Evolutionary conservation across 2,329 filamentous ascomycete genomes (phyloP), one percentile per base, ranked within the genome.

Genomic region (Helminthosporium solani): DNA sequence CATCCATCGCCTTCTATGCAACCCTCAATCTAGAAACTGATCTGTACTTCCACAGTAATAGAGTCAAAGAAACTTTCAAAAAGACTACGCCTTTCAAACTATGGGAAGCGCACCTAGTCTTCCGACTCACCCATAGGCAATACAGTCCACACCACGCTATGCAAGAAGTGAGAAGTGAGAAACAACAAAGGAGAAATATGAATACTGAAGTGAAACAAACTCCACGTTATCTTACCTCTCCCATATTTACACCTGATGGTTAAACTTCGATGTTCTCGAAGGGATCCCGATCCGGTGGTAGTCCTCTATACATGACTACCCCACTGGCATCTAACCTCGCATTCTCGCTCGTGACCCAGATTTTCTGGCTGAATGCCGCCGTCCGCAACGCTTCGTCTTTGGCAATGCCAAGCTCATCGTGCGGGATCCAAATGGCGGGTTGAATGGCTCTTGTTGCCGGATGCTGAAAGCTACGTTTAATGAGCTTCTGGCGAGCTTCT

Each of bases 291-390:
- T 96, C 90, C 0, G 91, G 91, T 14, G 91, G 91, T 50, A 90
- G 88, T 52, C 83, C 83, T 53, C 87, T 86, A 69, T 94, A 96
- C 30, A 95, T 82, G 4, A 95, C 90, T 15, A 87, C 83, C 23
- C 83, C 83, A 68, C 90, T 90, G 45, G 84, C 87, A 73, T 96
- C 90, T 57, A 97, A 75, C 8, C 89, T 88, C 16, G 92, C 90
- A 47, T 90, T 90, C 67, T 95, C 87, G 68, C 96, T 96, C 60
- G 88, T 95, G 65, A 97, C 90, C 88, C 90, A 96, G 42, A 97
- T 87, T 54, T 78, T 77, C 33, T 73, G 78, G 48, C 88, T 92
- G 66, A 90, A 87, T 38, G 79, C 77, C 54, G 85, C 80, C 6
- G 90, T 96, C 28, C 88, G 79, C 61, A 79, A 78, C 35, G 97